Evolutionary conservation across 805 yeast species (phyloP).

Genomic region (Cyberlindnera americana): DNA sequence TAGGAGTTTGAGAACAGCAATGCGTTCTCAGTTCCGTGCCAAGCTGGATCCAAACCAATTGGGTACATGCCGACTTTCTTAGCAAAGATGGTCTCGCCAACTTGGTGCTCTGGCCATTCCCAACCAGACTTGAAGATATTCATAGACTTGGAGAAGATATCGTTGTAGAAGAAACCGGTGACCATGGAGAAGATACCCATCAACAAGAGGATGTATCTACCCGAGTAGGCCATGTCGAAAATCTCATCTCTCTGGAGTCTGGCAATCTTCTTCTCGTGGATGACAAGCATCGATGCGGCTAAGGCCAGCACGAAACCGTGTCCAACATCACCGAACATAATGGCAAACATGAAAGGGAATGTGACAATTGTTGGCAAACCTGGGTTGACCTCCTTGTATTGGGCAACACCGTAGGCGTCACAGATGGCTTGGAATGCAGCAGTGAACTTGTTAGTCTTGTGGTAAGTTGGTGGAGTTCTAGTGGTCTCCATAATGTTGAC

Average conservation of each 20-base stretch:
- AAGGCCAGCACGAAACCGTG: constrained; percentile 84
- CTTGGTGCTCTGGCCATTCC: constrained; percentile 75
- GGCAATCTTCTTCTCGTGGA: constrained; percentile 69
- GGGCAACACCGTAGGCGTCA: constrained; percentile 93
- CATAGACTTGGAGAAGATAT: constrained; percentile 88
- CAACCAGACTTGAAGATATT: constrained; percentile 84
- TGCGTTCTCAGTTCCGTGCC: constrained; percentile 97
- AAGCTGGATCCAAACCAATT: constrained; percentile 86
- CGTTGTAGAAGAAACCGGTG: constrained; percentile 93
- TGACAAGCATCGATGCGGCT: constrained; percentile 67
- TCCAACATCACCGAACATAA: constrained; percentile 98
- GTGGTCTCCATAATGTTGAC: constrained; percentile 63
- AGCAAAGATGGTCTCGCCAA: constrained; percentile 69
- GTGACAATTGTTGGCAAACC: constrained; percentile 93
- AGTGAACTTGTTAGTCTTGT: constrained; percentile 92
- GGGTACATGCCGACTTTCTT: constrained; percentile 65
- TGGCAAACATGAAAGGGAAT: constrained; percentile 97
- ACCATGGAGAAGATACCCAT: constrained; percentile 97
- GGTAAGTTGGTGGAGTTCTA: constrained; percentile 90
- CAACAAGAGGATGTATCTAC: constrained; percentile 83
- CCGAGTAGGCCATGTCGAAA: constrained; percentile 92
- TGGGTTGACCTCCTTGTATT: constrained; percentile 93
- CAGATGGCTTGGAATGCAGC: constrained; percentile 89
- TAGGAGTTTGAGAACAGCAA: constrained; percentile 89
- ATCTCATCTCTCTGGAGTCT: constrained; percentile 82